Evolutionary conservation across 1,139 yeast species (phyloP).

Genomic region (Taphrina wiesneri): DNA sequence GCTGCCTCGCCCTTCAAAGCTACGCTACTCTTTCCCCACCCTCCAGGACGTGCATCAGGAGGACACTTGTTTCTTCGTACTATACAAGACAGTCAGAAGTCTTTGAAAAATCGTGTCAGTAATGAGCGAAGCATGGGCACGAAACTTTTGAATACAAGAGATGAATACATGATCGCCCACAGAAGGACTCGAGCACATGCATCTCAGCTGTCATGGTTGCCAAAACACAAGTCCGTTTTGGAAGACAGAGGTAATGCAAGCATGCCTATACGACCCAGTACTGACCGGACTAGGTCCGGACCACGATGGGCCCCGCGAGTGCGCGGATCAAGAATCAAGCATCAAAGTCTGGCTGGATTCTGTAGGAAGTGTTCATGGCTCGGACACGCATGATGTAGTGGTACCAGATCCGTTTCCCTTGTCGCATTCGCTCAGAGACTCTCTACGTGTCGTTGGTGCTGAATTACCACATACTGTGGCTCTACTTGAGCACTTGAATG

Average conservation of each 20-base stretch:
- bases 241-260: not conserved
- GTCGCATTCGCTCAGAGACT: not conserved
- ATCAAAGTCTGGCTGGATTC: not conserved
- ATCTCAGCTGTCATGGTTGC: not conserved
- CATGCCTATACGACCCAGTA: not conserved
- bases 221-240: not conserved
- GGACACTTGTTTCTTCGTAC: not conserved
- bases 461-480: slow-evolving; percentile 13
- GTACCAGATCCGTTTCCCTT: not conserved
- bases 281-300: not conserved
- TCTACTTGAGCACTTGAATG: not conserved
- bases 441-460: not conserved
- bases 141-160: not conserved
- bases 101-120: not conserved
- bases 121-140: not conserved
- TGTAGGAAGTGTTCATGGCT: not conserved
- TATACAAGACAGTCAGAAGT: not conserved
- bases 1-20: not conserved
- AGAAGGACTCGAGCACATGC: not conserved
- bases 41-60: not conserved
- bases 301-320: not conserved
- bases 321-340: not conserved
- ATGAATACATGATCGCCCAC: not conserved
- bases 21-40: not conserved
- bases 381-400: not conserved